A percentile compares a stretch with the other conserved stretches of the same genome.
Conservation (phyloP, 202 grass and related monocot genomes). For the Digitaria exilis region DNA sequence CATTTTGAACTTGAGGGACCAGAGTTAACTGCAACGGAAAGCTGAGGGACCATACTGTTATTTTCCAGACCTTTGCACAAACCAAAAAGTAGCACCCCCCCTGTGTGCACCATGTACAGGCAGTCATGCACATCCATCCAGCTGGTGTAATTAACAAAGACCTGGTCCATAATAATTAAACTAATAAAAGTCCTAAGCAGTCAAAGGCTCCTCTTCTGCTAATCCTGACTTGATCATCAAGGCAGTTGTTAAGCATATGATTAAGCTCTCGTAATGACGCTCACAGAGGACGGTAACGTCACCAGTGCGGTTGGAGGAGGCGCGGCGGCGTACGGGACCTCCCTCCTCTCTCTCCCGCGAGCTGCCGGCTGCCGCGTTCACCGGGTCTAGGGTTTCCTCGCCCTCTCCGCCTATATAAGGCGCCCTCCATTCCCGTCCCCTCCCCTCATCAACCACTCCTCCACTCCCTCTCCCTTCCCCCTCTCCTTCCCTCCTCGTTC, state of each 20-base stretch:
- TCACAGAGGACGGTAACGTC: not conserved
- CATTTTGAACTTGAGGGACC: too few species aligned
- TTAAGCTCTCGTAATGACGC: not conserved
- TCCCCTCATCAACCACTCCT: not conserved
- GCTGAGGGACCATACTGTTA: too few species aligned
- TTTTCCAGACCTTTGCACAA: too few species aligned
- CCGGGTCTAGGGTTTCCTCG: constrained; percentile 19
- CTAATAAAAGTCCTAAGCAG: not conserved
- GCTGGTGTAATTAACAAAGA: too few species aligned
- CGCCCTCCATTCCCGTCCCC: too few species aligned
- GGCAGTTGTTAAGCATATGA: not conserved
- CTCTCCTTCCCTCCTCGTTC: not conserved
- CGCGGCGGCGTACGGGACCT: not conserved
- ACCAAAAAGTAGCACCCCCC: too few species aligned
- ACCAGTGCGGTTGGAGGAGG: not conserved
- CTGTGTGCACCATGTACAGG: too few species aligned
- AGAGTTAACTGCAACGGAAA: too few species aligned
- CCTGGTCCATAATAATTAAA: not conserved
- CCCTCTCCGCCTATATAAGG: not conserved
- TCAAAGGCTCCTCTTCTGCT: not conserved
- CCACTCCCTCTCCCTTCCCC: not conserved
- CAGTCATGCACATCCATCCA: too few species aligned
- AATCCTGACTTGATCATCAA: not conserved
- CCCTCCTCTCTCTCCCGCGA: not conserved
- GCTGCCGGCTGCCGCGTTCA: not conserved